Conservation (phyloP, 139 green algal species). For the Coelastrella sp. region DNA sequence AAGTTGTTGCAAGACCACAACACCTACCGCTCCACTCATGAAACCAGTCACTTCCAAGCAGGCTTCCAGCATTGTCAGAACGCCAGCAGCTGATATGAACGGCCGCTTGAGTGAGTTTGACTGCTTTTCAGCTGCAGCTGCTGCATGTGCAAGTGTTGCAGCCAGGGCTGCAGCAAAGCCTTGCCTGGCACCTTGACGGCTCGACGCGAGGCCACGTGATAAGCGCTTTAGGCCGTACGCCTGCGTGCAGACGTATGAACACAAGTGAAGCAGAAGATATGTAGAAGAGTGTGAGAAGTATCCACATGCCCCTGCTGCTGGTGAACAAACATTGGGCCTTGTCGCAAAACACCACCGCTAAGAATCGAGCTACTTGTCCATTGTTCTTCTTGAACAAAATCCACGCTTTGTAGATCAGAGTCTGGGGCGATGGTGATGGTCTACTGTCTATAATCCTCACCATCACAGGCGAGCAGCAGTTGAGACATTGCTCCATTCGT, state of each 20-base stretch:
- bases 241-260: slow-evolving; percentile 45
- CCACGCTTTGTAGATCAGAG: too few species aligned
- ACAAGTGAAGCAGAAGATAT: background rate
- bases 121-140: background rate
- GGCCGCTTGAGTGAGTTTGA: background rate
- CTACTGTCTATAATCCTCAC: background rate
- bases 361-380: too few species aligned
- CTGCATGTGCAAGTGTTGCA: slow-evolving; percentile 49
- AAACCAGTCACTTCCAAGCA: slow-evolving; percentile 62
- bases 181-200: slow-evolving; percentile 78
- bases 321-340: too few species aligned
- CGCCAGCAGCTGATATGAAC: slow-evolving; percentile 42
- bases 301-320: too few species aligned
- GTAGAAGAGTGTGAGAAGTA: too few species aligned
- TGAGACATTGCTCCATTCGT: slow-evolving; percentile 54
- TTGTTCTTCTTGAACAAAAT: too few species aligned
- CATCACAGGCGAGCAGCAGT: slow-evolving; percentile 68
- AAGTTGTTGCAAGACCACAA: background rate
- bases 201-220: slow-evolving; percentile 73
- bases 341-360: too few species aligned
- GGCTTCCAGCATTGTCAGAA: slow-evolving; percentile 63
- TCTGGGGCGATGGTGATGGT: too few species aligned
- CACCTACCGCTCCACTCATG: slow-evolving; percentile 62
- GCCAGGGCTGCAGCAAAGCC: slow-evolving; percentile 84
- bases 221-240: slow-evolving; percentile 80